A percentile compares a stretch with the other conserved stretches of the same genome.
Conservation (phyloP, 768 basidiomycete genomes). For the Leccinum incarnatum region DNA sequence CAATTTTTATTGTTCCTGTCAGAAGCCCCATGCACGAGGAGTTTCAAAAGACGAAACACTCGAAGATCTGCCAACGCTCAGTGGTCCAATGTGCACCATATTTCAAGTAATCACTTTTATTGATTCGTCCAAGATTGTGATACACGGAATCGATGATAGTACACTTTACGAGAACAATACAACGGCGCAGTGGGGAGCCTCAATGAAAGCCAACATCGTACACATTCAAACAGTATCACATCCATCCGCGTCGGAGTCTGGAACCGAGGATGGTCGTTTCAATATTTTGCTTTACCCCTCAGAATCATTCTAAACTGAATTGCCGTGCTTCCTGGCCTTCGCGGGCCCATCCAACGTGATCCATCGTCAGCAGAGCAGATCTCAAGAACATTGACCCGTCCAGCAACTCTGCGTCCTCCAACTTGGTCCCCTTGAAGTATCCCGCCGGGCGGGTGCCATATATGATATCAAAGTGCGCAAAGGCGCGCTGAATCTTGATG, state of each 20-base stretch:
- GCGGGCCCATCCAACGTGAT: conserved; percentile 38
- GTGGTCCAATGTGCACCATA: too few relatives aligned
- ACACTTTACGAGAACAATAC: neutral
- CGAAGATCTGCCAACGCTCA: too few relatives aligned
- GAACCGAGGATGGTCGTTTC: neutral
- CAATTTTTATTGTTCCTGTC: too few relatives aligned
- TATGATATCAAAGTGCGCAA: conserved; percentile 33
- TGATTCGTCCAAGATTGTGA: too few relatives aligned
- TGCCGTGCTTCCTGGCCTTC: conserved; percentile 31
- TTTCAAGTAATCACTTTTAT: too few relatives aligned
- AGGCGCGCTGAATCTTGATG: conserved; percentile 32
- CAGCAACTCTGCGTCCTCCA: conserved; percentile 31
- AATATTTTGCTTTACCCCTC: neutral
- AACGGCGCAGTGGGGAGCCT: neutral
- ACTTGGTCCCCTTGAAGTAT: conserved; percentile 28
- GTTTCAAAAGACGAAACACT: too few relatives aligned
- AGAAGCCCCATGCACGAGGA: too few relatives aligned
- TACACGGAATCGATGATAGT: neutral
- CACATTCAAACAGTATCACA: too few relatives aligned
- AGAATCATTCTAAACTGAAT: conserved; percentile 32
- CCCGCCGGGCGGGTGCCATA: conserved; percentile 29
- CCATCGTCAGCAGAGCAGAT: conserved; percentile 29
- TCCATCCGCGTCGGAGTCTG: neutral
- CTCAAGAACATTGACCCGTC: conserved; percentile 38
- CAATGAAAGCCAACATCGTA: too few relatives aligned